phyloP scores from a whole-genome alignment of 2,329 filamentous ascomycete genomes.

The Colletotrichum limetticola region DNA sequence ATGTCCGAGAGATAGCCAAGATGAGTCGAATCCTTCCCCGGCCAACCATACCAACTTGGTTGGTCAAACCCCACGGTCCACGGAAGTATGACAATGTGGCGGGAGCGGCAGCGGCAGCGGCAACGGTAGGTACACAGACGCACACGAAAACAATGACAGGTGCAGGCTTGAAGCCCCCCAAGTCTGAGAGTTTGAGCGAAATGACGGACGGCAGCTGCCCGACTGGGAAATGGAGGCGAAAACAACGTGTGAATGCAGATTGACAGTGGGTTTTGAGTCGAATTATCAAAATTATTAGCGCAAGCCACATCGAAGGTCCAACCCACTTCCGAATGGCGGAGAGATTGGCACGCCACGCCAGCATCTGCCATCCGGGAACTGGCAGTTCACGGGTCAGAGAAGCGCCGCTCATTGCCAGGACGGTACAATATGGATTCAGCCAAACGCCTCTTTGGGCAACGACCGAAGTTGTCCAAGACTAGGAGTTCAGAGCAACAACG shows the following conservation, averaged over 20 bases:
- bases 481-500: background rate
- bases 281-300: conserved; percentile 11
- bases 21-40: background rate
- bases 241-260: conserved; percentile 17
- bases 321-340: conserved; percentile 2
- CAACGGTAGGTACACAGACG: background rate
- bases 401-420: background rate
- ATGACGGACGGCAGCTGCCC: conserved; percentile 11
- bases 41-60: background rate
- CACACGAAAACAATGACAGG: background rate
- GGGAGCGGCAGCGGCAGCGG: background rate
- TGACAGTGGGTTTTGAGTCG: conserved; percentile 15
- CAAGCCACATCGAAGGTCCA: conserved; percentile 15
- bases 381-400: background rate
- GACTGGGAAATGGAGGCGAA: conserved; percentile 23
- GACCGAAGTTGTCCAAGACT: background rate
- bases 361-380: background rate
- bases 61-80: background rate
- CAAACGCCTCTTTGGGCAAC: background rate
- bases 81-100: background rate
- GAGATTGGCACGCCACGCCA: background rate
- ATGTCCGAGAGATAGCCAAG: background rate
- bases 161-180: background rate
- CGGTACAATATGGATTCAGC: background rate
- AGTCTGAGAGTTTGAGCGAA: conserved; percentile 5